These are phyloP conservation scores for Rhinocladiella similis DNA, from an alignment of 2,329 filamentous ascomycete species.

Conservation along the genomic window DNA sequence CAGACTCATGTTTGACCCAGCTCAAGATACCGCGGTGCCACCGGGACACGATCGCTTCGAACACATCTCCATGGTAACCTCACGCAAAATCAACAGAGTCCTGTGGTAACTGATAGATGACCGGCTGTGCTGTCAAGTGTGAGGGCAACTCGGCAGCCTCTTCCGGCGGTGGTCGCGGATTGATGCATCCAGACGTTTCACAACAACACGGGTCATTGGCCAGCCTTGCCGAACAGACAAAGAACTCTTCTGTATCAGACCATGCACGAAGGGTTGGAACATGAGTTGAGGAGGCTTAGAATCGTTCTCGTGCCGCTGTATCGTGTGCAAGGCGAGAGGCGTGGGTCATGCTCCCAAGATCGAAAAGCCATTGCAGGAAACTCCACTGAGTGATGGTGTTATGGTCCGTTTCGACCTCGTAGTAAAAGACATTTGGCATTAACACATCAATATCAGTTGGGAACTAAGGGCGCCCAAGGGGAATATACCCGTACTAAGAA, in stretches of 20 bases:
- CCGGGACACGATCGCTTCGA: too few species aligned
- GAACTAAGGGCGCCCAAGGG: background rate
- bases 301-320: background rate
- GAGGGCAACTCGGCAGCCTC: background rate
- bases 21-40: too few species aligned
- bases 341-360: background rate
- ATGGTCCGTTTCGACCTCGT: too few species aligned
- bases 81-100: too few species aligned
- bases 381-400: background rate
- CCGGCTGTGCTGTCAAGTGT: background rate
- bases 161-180: background rate
- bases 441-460: background rate
- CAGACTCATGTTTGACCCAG: too few species aligned
- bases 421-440: too few species aligned
- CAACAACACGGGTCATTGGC: conserved; percentile 8
- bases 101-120: background rate
- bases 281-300: background rate
- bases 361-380: background rate
- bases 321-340: background rate
- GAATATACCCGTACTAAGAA: background rate
- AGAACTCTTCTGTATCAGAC: conserved; percentile 21
- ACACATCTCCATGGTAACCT: too few species aligned
- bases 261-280: conserved; percentile 8
- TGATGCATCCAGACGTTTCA: conserved; percentile 16
- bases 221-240: conserved; percentile 26